Evolutionary conservation across 805 yeast species (phyloP).

Genomic region (Metschnikowia gelsemii): DNA sequence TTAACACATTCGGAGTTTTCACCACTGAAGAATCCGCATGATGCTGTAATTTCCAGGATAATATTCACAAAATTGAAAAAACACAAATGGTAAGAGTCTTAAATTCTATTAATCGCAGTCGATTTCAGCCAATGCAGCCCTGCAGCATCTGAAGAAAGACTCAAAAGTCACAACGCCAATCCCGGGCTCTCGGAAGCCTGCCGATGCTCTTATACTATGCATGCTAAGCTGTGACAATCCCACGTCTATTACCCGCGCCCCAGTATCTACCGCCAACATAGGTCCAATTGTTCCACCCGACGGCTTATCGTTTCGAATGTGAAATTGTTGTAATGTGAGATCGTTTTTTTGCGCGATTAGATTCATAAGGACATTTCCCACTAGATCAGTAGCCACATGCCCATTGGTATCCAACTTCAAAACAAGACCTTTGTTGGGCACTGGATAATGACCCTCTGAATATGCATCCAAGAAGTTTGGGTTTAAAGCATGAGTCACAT

Average conservation of each 20-base stretch:
- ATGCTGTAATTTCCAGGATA: no score
- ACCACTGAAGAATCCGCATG: no score
- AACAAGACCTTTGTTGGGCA: constrained; percentile 40
- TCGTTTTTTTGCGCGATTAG: constrained; percentile 25
- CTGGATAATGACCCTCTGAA: constrained; percentile 34
- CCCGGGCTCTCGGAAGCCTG: constrained; percentile 41
- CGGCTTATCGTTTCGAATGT: constrained; percentile 40
- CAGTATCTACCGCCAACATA: constrained; percentile 34
- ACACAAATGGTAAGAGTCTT: not conserved
- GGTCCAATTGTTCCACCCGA: constrained; percentile 48
- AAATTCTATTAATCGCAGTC: constrained; percentile 6
- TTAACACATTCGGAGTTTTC: no score
- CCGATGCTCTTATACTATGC: constrained; percentile 41
- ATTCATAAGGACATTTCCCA: constrained; percentile 28
- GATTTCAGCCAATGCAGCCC: constrained; percentile 10
- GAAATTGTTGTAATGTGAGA: constrained; percentile 37
- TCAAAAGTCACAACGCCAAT: constrained; percentile 36
- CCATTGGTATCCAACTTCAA: constrained; percentile 38
- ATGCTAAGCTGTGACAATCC: constrained; percentile 44
- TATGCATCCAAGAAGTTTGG: constrained; percentile 39
- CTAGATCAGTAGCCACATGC: constrained; percentile 39
- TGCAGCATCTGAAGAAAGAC: constrained; percentile 33
- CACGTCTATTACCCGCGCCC: constrained; percentile 40
- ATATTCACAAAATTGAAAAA: no score
- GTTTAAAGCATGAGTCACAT: constrained; percentile 44